Base-by-base conservation (phyloP, 169 alveolate genomes). In the Ichthyophthirius multifiliis region DNA sequence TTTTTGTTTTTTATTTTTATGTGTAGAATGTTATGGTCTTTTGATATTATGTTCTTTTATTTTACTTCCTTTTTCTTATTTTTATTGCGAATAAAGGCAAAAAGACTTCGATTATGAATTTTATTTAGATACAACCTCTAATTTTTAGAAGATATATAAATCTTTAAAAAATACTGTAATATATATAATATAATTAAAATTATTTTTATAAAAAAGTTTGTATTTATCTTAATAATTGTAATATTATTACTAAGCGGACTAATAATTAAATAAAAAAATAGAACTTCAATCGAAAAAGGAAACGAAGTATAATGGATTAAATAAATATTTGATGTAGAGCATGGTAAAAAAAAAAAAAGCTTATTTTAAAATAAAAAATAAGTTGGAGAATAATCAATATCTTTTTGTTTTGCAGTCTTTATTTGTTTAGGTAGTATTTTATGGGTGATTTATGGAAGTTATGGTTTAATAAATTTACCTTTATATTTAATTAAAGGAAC, bases 351-450 rank as follows among this genome's bases (percentile, higher is more conserved):
- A 55, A 55, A 10, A 30, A 32, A 2, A 7, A 4, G 20, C 3
- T 27, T 30, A 27, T 37, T 67, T 16, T 18, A 18, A 3, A n/a
- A 18, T 37, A 16, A n/a, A 39, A 16, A 13, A 23, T 2, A 32
- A 75, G 83, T 81, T 13, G 86, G 86, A n/a, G 86, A 81, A 35
- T 62, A 74, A 30, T 75, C 86, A n/a, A 81, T 81, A 39, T 37
- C 80, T 9, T 81, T 81, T 62, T 81, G 86, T 30, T 31, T 81
- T n/a, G 76, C 86, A 1, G 41, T 81, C 16, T 64, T 81, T 41
- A 32, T 71, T 16, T 43, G 75, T n/a, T 73, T 81, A 4, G 86
- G 86, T 35, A 71, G 47, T 31, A 35, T 65, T 12, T 73, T 81
- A 48, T 81, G 86, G 86, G 76, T 71, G 0, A 30, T 81, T 18